phyloP scores from a whole-genome alignment of 169 alveolate genomes.

The Cryptosporidium canis region DNA sequence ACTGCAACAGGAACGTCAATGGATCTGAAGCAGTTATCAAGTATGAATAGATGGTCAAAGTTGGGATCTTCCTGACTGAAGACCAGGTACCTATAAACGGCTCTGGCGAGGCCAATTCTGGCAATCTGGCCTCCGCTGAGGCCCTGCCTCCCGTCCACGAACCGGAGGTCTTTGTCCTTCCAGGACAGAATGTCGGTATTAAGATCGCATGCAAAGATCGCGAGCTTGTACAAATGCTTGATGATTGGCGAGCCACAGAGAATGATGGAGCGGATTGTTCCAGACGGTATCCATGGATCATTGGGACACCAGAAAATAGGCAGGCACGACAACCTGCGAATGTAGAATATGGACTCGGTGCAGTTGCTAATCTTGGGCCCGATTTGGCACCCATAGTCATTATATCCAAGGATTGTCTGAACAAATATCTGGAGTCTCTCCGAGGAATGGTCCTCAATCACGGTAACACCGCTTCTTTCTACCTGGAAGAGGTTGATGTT shows the following conservation, averaged over 20 bases:
- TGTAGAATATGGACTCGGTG: constrained; percentile 30
- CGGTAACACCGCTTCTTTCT: constrained; percentile 23
- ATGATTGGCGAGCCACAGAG: constrained; percentile 54
- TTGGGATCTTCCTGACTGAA: background rate
- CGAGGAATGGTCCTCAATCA: constrained; percentile 57
- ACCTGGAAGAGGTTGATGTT: constrained; percentile 52
- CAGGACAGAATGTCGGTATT: constrained; percentile 30
- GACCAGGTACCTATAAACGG: constrained; percentile 8
- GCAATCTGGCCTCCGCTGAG: constrained; percentile 71
- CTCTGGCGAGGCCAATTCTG: constrained; percentile 62
- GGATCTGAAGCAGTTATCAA: constrained; percentile 54
- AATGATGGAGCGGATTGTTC: constrained; percentile 51
- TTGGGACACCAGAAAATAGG: constrained; percentile 66
- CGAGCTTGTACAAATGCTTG: constrained; percentile 12
- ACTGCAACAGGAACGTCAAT: constrained; percentile 52
- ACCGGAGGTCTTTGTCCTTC: constrained; percentile 55
- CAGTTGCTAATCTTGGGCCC: constrained; percentile 20
- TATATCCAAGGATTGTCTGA: constrained; percentile 48
- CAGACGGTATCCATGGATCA: constrained; percentile 73
- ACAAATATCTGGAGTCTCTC: constrained; percentile 21
- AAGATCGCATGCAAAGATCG: constrained; percentile 21
- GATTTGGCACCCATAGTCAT: constrained; percentile 39
- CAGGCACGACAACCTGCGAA: background rate
- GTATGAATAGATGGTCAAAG: constrained; percentile 45
- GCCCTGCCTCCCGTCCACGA: constrained; percentile 48